phyloP scores from a whole-genome alignment of 2,329 filamentous ascomycete genomes.

The Herpotrichia juniperi region DNA sequence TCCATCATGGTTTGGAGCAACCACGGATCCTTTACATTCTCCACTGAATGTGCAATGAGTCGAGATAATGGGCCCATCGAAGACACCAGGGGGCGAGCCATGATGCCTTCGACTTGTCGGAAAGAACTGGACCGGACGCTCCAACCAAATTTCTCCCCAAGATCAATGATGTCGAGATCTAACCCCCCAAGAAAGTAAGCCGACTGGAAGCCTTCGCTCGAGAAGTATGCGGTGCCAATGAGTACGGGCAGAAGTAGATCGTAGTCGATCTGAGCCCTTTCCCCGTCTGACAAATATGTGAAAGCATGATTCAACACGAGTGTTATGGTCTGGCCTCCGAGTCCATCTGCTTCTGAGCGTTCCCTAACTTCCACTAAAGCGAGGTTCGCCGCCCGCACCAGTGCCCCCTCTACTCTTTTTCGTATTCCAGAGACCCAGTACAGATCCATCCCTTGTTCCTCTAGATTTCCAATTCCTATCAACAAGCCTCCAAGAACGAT shows the following conservation, averaged over 20 bases:
- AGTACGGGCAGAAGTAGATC: slow-evolving; percentile 72
- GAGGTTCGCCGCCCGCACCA: slow-evolving; percentile 78
- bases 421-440: slow-evolving; percentile 67
- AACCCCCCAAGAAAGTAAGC: slow-evolving; percentile 77
- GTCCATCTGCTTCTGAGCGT: slow-evolving; percentile 57
- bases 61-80: slow-evolving; percentile 72
- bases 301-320: slow-evolving; percentile 80
- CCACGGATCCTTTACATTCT: slow-evolving; percentile 60
- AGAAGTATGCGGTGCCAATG: slow-evolving; percentile 70
- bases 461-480: slow-evolving; percentile 67
- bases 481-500: slow-evolving; percentile 80
- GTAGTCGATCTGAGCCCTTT: slow-evolving; percentile 67
- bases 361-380: slow-evolving; percentile 66
- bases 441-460: slow-evolving; percentile 58
- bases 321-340: slow-evolving; percentile 59
- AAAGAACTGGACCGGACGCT: slow-evolving; percentile 65
- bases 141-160: slow-evolving; percentile 68
- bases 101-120: slow-evolving; percentile 62
- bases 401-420: slow-evolving; percentile 71
- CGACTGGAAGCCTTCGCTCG: slow-evolving; percentile 74
- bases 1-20: slow-evolving; percentile 63
- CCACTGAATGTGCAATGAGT: slow-evolving; percentile 68
- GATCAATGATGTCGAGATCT: slow-evolving; percentile 68
- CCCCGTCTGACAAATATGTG: slow-evolving; percentile 68
- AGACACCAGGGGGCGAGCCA: slow-evolving; percentile 66